phyloP scores from a whole-genome alignment of 2,329 filamentous ascomycete species.

The Ophiostoma sp. region DNA sequence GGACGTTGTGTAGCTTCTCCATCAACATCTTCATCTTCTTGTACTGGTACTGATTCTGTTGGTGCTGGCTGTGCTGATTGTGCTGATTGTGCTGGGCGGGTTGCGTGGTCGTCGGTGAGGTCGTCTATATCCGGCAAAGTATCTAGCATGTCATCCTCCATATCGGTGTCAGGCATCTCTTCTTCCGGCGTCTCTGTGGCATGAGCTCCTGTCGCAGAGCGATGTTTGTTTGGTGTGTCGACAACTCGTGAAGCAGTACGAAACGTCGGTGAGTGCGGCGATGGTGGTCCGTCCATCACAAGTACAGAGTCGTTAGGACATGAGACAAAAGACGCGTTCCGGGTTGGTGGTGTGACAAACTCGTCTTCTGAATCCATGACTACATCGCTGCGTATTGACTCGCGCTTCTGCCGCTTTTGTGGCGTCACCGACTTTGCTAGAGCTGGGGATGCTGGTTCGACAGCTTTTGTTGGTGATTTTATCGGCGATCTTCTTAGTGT shows the following conservation, averaged over 20 bases:
- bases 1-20: conserved; percentile 22
- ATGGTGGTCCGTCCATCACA: conserved; percentile 1
- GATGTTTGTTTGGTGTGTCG: conserved; percentile 18
- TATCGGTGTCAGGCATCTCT: conserved; percentile 7
- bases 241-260: conserved; percentile 17
- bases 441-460: not conserved
- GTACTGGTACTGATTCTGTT: not conserved
- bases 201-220: not conserved
- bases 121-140: not conserved
- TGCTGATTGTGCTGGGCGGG: not conserved
- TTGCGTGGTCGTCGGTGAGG: not conserved
- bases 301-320: conserved; percentile 20
- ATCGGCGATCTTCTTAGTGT: not conserved
- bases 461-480: not conserved
- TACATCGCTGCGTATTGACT: conserved; percentile 31
- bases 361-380: conserved; percentile 56
- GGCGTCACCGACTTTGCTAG: conserved; percentile 17
- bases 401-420: conserved; percentile 21
- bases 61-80: not conserved
- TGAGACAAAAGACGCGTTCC: conserved; percentile 33
- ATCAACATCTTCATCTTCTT: conserved; percentile 11
- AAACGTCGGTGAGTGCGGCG: conserved; percentile 14
- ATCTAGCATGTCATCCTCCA: conserved; percentile 13
- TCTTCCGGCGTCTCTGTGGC: not conserved
- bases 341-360: conserved; percentile 40